phyloP scores from a whole-genome alignment of 2,329 filamentous ascomycete species.

The Colletotrichum sojae region DNA sequence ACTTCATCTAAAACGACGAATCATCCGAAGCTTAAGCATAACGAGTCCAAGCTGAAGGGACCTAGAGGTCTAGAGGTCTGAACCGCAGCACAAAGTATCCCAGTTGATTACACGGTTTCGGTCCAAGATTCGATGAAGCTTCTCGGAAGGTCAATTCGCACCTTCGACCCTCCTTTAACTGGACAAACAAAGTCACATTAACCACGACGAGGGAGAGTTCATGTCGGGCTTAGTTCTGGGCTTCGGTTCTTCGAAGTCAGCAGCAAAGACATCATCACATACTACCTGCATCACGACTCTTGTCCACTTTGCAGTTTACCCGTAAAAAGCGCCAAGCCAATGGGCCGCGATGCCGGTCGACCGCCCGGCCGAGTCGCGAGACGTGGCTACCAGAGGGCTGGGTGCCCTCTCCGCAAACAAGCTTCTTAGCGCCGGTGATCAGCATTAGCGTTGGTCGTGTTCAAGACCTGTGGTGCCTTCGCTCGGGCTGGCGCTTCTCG shows the following conservation, averaged over 20 bases:
- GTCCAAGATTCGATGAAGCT: too few relatives aligned
- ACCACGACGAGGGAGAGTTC: too few relatives aligned
- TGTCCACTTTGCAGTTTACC: not conserved
- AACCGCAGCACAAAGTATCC: not conserved
- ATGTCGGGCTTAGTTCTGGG: not conserved
- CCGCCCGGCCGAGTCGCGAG: not conserved
- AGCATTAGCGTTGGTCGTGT: too few relatives aligned
- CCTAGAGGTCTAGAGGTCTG: not conserved
- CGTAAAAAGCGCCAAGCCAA: too few relatives aligned
- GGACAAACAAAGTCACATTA: too few relatives aligned
- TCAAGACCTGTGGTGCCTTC: constrained; percentile 1
- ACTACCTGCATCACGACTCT: not conserved
- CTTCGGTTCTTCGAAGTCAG: too few relatives aligned
- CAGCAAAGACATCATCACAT: not conserved
- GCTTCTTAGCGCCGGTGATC: not conserved
- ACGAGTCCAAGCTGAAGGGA: not conserved
- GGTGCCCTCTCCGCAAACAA: not conserved
- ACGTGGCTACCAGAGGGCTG: not conserved
- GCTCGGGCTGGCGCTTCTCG: not conserved
- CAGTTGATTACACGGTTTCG: not conserved
- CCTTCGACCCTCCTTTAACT: too few relatives aligned
- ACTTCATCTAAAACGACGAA: not conserved
- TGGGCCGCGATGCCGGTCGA: not conserved
- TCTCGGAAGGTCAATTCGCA: too few relatives aligned
- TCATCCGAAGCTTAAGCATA: not conserved